A percentile compares a stretch with the other conserved stretches of the same genome.
Evolutionary conservation across 2,329 filamentous ascomycete genomes (phyloP).

Genomic region (Fusarium sp.): DNA sequence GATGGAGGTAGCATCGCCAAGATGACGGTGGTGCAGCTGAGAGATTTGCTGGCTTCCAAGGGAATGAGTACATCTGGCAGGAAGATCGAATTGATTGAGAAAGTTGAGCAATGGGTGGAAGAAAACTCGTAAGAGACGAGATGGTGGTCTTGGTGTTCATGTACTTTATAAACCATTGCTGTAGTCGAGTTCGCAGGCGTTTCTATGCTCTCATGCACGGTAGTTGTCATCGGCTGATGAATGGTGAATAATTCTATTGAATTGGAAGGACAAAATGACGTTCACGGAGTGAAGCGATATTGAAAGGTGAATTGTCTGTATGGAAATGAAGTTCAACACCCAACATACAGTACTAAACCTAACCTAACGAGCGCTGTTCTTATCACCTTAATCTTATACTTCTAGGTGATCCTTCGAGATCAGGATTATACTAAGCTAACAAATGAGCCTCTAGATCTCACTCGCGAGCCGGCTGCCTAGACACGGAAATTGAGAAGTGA

Average conservation of each 20-base stretch:
- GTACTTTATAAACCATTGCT: constrained; percentile 5
- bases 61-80: constrained; percentile 65
- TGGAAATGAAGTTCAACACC: no score
- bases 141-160: neutral
- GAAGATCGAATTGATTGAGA: constrained; percentile 70
- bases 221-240: neutral
- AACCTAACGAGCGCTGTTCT: no score
- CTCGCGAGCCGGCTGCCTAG: no score
- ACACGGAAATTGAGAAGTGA: no score
- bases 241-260: neutral
- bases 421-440: no score
- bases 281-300: no score
- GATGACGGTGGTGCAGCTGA: constrained; percentile 69
- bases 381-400: no score
- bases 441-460: no score
- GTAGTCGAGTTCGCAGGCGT: constrained; percentile 21
- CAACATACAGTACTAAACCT: no score
- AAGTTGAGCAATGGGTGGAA: constrained; percentile 71
- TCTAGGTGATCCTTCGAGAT: no score
- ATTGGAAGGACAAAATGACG: neutral
- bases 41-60: constrained; percentile 63
- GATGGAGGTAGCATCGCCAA: constrained; percentile 65
- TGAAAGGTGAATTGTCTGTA: no score
- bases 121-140: constrained; percentile 54
- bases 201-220: neutral